Base-by-base conservation (phyloP, 1,139 yeast species). In the Ogataea hybrid region DNA sequence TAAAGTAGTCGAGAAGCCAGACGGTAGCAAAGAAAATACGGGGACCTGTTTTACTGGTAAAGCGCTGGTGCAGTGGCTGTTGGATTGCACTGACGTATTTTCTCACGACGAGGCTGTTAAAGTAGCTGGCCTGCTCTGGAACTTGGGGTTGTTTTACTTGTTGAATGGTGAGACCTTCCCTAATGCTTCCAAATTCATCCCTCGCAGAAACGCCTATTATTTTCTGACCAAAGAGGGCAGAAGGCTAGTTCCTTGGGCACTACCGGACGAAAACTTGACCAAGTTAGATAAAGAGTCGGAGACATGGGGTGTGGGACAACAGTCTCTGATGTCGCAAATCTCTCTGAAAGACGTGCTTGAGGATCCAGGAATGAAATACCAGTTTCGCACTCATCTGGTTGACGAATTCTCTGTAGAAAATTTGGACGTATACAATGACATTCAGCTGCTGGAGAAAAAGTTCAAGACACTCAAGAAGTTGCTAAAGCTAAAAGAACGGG, bases 81-180 rank as follows among this genome's bases (percentile, higher is more conserved):
- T 83, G 75, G 97, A 90, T 50, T 90, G 97, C 57, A 84, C 96
- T 0, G 94, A 87, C 56, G 68, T 82, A 1, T 63, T 81, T 48
- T 70, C 72, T 41, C 60, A 67, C 0, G 64, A 67, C 3, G 95
- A 87, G 48, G 96, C 92, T 0, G 57, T 68, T 0, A 73, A 73
- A 11, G 63, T 90, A 11, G 81, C 84, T 0, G 68, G 72, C n/a
- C 61, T 77, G 28, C 75, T 90, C 49, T 49, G 83, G 16, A 68
- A 64, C 27, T 61, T 69, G 25, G 74, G 73, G 0, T 65, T 85
- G 7, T 65, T 89, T 9, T 33, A 44, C n/a, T 31, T 48, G 14
- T 25, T 37, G 63, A 61, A 35, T 14, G 30, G 20, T 4, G 25
- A 35, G 1, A 33, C 34, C 2, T 35, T 28, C 25, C 7, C 30